Conservation (phyloP, 352 stramenopile species). For the Phytophthora crassamura region DNA sequence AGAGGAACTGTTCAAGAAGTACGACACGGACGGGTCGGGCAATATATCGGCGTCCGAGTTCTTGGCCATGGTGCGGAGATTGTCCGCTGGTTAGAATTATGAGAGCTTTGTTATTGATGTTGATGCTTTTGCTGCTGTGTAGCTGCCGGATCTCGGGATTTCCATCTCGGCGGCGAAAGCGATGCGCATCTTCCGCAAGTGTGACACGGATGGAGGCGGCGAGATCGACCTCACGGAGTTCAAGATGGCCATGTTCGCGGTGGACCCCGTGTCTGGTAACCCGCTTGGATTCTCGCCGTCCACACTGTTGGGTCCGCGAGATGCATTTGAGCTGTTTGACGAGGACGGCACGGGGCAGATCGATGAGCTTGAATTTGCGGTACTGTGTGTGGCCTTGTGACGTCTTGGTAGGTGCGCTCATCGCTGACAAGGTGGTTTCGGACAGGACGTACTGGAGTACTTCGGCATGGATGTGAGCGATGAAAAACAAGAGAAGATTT, state of each 20-base stretch:
- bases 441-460: conserved; percentile 92
- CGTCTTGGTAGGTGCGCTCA: neutral
- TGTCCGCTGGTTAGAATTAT: conserved; percentile 19
- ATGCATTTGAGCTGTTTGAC: conserved; percentile 94
- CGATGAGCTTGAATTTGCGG: conserved; percentile 94
- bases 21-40: conserved; percentile 90
- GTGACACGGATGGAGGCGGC: conserved; percentile 89
- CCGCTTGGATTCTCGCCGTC: conserved; percentile 86
- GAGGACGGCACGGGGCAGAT: conserved; percentile 89
- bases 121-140: conserved; percentile 12
- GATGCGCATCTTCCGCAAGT: conserved; percentile 91
- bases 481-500: conserved; percentile 91
- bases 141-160: conserved; percentile 90
- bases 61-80: conserved; percentile 63
- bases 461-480: conserved; percentile 90
- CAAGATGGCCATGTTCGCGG: conserved; percentile 92
- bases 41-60: conserved; percentile 94
- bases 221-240: conserved; percentile 95
- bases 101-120: conserved; percentile 38
- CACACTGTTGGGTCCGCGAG: conserved; percentile 79
- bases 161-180: conserved; percentile 90
- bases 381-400: conserved; percentile 23
- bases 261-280: conserved; percentile 88
- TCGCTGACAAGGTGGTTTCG: neutral
- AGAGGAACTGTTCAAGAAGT: conserved; percentile 93